Conservation (phyloP, 1,284 basidiomycete genomes). For the Cutaneotrichosporon mucoides region DNA sequence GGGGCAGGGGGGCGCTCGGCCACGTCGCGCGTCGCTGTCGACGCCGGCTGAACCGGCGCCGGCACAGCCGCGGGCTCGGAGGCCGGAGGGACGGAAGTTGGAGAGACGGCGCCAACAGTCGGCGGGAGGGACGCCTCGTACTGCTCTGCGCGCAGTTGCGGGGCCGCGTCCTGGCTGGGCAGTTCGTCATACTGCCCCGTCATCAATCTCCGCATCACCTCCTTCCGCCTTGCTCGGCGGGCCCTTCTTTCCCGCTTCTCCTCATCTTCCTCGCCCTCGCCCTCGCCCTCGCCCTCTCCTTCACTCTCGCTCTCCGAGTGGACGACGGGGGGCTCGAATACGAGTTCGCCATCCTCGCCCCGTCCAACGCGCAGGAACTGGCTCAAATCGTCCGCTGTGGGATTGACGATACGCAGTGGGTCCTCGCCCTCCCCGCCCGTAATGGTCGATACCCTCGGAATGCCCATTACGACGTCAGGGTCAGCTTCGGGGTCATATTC, state of each 20-base stretch:
- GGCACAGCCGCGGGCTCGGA: neutral
- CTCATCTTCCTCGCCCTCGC: conserved; percentile 10
- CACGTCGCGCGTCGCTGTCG: neutral
- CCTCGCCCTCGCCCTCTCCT: conserved; percentile 29
- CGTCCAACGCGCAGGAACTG: conserved; percentile 44
- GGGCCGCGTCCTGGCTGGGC: neutral
- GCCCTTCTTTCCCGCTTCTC: conserved; percentile 15
- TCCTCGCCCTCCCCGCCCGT: conserved; percentile 17
- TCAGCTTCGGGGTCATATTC: conserved; percentile 23
- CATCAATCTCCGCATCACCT: conserved; percentile 15
- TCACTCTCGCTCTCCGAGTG: conserved; percentile 15
- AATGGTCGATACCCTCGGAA: conserved; percentile 29
- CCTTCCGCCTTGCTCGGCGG: conserved; percentile 8
- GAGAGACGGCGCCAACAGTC: neutral
- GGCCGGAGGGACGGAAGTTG: neutral
- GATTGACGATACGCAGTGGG: conserved; percentile 38
- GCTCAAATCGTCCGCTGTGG: conserved; percentile 39
- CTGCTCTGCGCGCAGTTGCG: neutral
- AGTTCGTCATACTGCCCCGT: conserved; percentile 20
- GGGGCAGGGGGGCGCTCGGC: neutral
- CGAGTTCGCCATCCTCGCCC: conserved; percentile 46
- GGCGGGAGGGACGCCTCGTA: conserved; percentile 7
- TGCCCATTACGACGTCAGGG: conserved; percentile 30
- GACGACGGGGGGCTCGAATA: conserved; percentile 35
- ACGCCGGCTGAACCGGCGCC: neutral